Percentiles rank a stretch among this genome's conserved stretches.
phyloP scores from a whole-genome alignment of 1,284 basidiomycete genomes.

The Paramarasmius palmivorus region DNA sequence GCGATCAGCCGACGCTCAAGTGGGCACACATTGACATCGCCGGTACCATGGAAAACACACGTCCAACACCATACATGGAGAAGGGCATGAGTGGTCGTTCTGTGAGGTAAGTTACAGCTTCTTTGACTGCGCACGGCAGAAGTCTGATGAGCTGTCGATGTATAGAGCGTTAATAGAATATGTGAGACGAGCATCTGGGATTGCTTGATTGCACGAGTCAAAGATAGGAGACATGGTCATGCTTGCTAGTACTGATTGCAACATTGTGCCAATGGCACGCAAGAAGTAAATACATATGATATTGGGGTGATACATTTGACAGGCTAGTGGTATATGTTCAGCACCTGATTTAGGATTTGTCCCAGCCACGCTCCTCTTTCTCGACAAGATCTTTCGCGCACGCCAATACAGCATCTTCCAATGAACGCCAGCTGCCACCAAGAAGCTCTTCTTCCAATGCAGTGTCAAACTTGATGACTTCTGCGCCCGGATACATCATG shows the following conservation, averaged over 20 bases:
- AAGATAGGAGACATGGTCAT: too few species aligned
- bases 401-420: background rate
- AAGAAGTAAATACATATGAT: too few species aligned
- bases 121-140: background rate
- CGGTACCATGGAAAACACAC: constrained; percentile 74
- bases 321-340: too few species aligned
- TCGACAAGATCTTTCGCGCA: background rate
- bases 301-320: too few species aligned
- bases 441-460: constrained; percentile 1
- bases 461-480: background rate
- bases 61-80: constrained; percentile 64
- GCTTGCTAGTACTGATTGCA: too few species aligned
- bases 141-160: background rate
- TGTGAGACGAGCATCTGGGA: constrained; percentile 29
- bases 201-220: too few species aligned
- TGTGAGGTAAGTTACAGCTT: constrained; percentile 44
- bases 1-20: constrained; percentile 49
- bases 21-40: constrained; percentile 69
- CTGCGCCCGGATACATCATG: background rate
- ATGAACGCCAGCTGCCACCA: background rate
- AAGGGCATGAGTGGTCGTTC: constrained; percentile 82
- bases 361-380: background rate
- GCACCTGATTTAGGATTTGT: background rate
- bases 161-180: constrained; percentile 34
- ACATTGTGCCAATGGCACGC: too few species aligned